Evolutionary conservation across 192 early-diverging fungal species (phyloP).

Genomic region (Gigaspora rosea): DNA sequence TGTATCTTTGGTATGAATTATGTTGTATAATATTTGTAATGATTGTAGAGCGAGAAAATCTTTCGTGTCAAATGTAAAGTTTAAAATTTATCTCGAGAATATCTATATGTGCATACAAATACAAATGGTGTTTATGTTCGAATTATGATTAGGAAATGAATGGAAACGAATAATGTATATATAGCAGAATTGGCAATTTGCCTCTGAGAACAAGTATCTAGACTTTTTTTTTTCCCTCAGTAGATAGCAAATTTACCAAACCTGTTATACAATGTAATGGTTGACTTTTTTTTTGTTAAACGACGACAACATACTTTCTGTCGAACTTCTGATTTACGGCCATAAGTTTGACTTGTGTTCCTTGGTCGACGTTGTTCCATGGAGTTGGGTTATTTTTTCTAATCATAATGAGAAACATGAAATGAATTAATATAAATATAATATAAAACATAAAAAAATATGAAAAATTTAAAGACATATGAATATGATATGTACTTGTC

Average conservation of each 20-base stretch:
- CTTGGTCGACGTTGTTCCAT: conserved; percentile 61
- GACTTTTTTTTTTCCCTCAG: no score
- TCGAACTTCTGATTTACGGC: conserved; percentile 59
- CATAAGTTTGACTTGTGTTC: conserved; percentile 60
- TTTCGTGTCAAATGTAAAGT: neutral
- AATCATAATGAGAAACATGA: conserved; percentile 4
- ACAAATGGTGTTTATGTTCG: no score
- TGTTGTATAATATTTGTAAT: no score
- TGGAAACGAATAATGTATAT: no score
- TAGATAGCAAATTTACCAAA: no score
- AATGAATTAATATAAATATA: neutral
- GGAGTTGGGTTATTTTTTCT: conserved; percentile 51
- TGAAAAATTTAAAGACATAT: neutral
- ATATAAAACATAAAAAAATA: neutral
- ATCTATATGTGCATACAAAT: conserved; percentile 25
- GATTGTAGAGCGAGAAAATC: no score
- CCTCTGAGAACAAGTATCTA: no score
- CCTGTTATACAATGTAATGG: no score
- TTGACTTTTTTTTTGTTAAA: neutral
- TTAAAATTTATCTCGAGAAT: conserved; percentile 56
- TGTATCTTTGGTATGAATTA: no score
- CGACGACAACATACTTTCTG: conserved; percentile 43
- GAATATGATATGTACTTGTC: conserved; percentile 43
- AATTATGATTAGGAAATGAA: no score
- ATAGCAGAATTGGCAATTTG: no score